phyloP scores from a whole-genome alignment of 176 grass and related monocot genomes.

The Neostapfia colusana region DNA sequence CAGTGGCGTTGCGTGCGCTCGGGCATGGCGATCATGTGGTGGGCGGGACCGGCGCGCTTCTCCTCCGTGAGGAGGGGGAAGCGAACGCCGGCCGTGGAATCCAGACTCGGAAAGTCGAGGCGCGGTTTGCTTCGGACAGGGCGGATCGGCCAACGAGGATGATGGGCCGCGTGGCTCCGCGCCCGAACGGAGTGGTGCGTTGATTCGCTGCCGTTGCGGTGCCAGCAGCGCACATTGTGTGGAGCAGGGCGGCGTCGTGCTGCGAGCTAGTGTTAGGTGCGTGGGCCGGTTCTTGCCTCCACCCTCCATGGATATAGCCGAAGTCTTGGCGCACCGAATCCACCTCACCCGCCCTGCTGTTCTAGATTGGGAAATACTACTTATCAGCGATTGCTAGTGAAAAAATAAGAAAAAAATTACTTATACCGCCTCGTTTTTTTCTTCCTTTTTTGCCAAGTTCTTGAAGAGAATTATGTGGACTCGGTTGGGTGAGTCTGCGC shows the following conservation, averaged over 20 bases:
- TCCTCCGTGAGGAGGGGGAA: background rate
- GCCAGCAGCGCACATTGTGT: slow-evolving; percentile 16
- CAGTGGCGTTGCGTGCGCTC: background rate
- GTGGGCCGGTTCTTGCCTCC: background rate
- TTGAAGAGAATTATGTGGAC: too few relatives aligned
- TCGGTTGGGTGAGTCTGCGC: too few relatives aligned
- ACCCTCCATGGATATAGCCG: background rate
- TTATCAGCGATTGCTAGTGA: background rate
- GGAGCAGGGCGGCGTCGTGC: background rate
- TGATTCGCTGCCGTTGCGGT: slow-evolving; percentile 7
- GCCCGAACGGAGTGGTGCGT: too few relatives aligned
- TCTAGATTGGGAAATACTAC: background rate
- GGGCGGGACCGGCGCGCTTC: slow-evolving; percentile 1
- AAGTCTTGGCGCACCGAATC: background rate
- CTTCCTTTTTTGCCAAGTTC: too few relatives aligned
- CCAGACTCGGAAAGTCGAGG: slow-evolving; percentile 25
- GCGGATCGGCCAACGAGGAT: too few relatives aligned
- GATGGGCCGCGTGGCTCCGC: background rate
- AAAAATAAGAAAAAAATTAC: background rate
- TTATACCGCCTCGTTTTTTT: too few relatives aligned
- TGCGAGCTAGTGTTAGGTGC: background rate
- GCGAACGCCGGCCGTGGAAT: background rate
- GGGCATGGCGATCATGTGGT: background rate
- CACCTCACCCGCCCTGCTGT: background rate
- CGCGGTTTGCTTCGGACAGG: slow-evolving; percentile 3